Percentiles rank a stretch among this genome's conserved stretches.
phyloP scores from a whole-genome alignment of 192 early-diverging fungal species.

The Coemansia umbellata region DNA sequence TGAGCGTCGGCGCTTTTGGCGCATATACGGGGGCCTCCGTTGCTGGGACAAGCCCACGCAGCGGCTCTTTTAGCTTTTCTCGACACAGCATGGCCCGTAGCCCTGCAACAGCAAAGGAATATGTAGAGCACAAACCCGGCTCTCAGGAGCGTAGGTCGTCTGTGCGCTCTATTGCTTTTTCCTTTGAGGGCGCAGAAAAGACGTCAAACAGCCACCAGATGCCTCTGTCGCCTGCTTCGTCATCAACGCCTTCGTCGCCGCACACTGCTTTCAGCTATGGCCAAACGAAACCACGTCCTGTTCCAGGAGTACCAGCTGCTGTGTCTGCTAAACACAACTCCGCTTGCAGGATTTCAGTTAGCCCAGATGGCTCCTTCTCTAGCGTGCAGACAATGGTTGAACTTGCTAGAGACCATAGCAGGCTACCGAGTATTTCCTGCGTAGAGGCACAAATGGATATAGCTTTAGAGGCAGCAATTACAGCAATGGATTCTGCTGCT shows the following conservation, averaged over 20 bases:
- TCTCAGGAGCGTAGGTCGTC: slow-evolving; percentile 12
- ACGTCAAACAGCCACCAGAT: background rate
- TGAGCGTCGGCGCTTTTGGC: slow-evolving; percentile 41
- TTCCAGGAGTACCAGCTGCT: no score
- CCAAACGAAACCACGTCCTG: no score
- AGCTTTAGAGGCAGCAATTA: no score
- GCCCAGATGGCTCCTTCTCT: no score
- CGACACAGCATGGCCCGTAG: slow-evolving; percentile 14
- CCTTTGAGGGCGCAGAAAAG: background rate
- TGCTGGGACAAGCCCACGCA: slow-evolving; percentile 1
- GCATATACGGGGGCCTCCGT: slow-evolving; percentile 2
- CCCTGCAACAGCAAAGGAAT: slow-evolving; percentile 17
- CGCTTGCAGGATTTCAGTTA: no score
- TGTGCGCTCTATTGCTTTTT: slow-evolving; percentile 8
- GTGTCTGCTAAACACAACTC: no score
- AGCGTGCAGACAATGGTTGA: no score
- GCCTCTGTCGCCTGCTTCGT: background rate
- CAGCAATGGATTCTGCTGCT: no score
- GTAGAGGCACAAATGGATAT: no score
- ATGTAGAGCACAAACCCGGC: slow-evolving; percentile 7
- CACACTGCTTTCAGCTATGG: no score
- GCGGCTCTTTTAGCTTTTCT: background rate
- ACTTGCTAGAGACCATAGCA: no score
- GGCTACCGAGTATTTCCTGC: no score
- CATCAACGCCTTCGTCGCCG: slow-evolving; percentile 20